Evolutionary conservation across 2,329 filamentous ascomycete genomes (phyloP).

Genomic region (Alternaria sp.): DNA sequence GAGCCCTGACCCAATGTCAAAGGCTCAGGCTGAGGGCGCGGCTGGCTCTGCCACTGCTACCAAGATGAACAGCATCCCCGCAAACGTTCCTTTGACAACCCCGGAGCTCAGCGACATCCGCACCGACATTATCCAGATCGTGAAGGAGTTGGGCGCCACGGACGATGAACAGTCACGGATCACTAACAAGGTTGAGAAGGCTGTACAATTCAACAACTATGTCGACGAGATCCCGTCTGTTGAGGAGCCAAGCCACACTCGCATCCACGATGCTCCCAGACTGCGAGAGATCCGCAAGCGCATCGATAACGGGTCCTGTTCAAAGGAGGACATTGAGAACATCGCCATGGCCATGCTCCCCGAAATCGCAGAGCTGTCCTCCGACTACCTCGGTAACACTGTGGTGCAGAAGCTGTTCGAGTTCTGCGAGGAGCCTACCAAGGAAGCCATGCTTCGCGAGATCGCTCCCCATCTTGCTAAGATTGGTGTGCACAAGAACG

Average conservation of each 20-base stretch:
- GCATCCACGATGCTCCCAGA: constrained; percentile 92
- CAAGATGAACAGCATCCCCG: constrained; percentile 49
- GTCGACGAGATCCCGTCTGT: constrained; percentile 88
- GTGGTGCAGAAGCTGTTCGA: constrained; percentile 99
- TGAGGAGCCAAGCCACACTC: constrained; percentile 85
- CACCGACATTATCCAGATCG: constrained; percentile 84
- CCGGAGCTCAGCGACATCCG: constrained; percentile 80
- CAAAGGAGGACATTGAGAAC: constrained; percentile 86
- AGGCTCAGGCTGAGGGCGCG: constrained; percentile 54
- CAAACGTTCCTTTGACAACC: constrained; percentile 68
- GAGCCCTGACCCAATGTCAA: constrained; percentile 84
- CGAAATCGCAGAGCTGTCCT: constrained; percentile 92
- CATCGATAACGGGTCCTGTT: constrained; percentile 93
- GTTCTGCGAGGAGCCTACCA: constrained; percentile 88
- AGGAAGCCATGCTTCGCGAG: constrained; percentile 88
- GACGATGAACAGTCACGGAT: constrained; percentile 81
- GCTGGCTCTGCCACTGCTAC: constrained; percentile 48
- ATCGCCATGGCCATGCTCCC: constrained; percentile 94
- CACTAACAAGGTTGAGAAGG: constrained; percentile 74
- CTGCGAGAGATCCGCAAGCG: constrained; percentile 95
- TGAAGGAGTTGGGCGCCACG: constrained; percentile 85
- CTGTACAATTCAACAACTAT: constrained; percentile 78
- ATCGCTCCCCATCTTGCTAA: constrained; percentile 93
- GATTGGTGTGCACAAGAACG: constrained; percentile 98
- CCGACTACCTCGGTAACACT: constrained; percentile 97